Base-by-base conservation (phyloP, 169 alveolate genomes). In the Ichthyophthirius multifiliis region DNA sequence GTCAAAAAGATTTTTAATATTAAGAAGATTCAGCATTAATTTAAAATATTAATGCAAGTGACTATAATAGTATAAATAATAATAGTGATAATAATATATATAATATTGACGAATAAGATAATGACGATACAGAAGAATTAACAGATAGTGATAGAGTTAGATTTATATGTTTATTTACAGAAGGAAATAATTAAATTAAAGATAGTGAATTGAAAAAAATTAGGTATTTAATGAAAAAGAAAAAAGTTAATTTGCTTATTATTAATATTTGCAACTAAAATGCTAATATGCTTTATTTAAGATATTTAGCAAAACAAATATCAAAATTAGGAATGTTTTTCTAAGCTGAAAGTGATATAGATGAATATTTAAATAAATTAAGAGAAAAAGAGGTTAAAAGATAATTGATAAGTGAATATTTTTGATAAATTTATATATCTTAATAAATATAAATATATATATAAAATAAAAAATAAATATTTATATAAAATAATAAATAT, bases 201-300 rank as follows among this genome's bases (percentile, higher is more conserved):
- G 27, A 78, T 30, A 46, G 34, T 37, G 37, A 62, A 32, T 35
- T 65, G 15, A 47, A 78, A n/a, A 44, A 73, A 37, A 35, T 78
- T 5, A 64, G 65, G 13, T 43, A 46, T 15, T 41, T 39, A 43
- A 43, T 78, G 44, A 46, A 65, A 31, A 65, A 65, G 44, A 64
- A 78, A 67, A 63, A 64, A 18, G 65, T 78, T 30, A 55, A 63
- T 65, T 45, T 78, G 44, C 27, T 65, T 27, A 46, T 78, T 16
- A 41, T 63, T 20, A 78, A 78, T 32, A 78, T 78, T 31, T 74
- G 78, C 5, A 78, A 78, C 39, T 78, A 78, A 65, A 78, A 78
- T 65, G 73, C 73, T 32, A 78, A 78, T 65, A 78, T 78, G 84
- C 84, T 78, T 46, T 78, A 78, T 64, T 46, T 78, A 6, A 65